These are phyloP conservation scores for Mrakia hoshinonis DNA, from an alignment of 768 basidiomycete genomes.

Conservation along the genomic window DNA sequence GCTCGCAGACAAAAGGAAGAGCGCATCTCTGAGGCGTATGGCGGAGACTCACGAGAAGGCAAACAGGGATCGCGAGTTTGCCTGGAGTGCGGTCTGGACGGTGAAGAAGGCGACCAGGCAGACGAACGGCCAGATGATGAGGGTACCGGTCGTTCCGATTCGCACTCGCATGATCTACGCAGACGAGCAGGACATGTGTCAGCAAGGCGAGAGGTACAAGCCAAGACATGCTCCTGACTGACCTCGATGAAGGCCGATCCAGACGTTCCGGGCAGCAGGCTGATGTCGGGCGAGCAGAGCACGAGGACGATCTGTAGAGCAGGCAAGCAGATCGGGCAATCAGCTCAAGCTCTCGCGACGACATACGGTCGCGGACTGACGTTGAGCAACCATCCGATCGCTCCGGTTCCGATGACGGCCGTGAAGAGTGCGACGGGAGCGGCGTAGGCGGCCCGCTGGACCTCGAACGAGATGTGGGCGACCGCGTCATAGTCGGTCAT, in stretches of 20 bases:
- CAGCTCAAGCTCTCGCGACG: too few relatives aligned
- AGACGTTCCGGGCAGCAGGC: conserved; percentile 57
- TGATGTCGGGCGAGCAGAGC: conserved; percentile 59
- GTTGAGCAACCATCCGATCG: conserved; percentile 79
- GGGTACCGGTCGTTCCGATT: conserved; percentile 65
- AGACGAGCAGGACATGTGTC: not conserved
- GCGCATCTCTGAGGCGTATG: not conserved
- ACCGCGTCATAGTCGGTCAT: conserved; percentile 42
- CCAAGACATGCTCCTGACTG: conserved; percentile 14
- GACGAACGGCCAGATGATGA: conserved; percentile 58
- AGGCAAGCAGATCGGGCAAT: not conserved
- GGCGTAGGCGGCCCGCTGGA: conserved; percentile 68
- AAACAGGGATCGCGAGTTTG: conserved; percentile 69
- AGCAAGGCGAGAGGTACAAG: conserved; percentile 22
- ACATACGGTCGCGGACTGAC: too few relatives aligned
- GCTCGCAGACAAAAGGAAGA: too few relatives aligned
- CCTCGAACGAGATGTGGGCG: conserved; percentile 56
- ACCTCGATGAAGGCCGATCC: conserved; percentile 65
- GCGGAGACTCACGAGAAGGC: conserved; percentile 65
- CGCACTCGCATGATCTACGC: conserved; percentile 63
- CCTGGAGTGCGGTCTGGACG: conserved; percentile 65
- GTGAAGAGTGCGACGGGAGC: conserved; percentile 58
- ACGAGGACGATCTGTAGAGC: conserved; percentile 56
- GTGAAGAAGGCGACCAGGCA: conserved; percentile 68
- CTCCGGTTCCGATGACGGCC: conserved; percentile 46